These are phyloP conservation scores for Fusarium nisikadoi DNA, from an alignment of 2,329 filamentous ascomycete genomes.

Conservation along the genomic window DNA sequence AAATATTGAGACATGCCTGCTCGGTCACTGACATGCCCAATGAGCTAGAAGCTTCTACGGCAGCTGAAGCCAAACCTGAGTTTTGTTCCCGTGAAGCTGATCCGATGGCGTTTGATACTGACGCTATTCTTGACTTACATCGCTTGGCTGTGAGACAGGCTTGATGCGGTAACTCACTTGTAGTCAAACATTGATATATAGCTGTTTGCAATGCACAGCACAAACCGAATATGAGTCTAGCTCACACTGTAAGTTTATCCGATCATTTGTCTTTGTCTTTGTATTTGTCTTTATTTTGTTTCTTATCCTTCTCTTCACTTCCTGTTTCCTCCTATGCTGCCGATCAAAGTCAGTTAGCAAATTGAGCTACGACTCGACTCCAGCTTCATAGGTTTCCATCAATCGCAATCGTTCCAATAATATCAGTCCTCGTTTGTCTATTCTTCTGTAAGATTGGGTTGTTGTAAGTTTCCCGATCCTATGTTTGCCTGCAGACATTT, in stretches of 20 bases:
- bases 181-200: background rate
- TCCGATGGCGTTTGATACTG: background rate
- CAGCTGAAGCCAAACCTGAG: background rate
- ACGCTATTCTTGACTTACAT: background rate
- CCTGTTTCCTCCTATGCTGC: background rate
- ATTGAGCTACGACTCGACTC: background rate
- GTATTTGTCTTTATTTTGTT: background rate
- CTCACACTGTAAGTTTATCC: background rate
- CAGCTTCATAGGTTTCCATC: background rate
- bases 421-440: background rate
- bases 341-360: background rate
- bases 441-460: background rate
- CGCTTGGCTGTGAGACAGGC: constrained; percentile 7
- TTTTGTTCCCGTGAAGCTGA: background rate
- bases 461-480: background rate
- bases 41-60: background rate
- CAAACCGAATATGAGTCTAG: background rate
- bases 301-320: background rate
- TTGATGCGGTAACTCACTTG: background rate
- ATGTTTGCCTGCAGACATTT: accelerated
- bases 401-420: background rate
- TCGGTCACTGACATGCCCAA: background rate
- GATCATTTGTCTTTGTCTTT: background rate
- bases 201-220: background rate
- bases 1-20: constrained; percentile 11